Base-by-base conservation (phyloP, 2,329 filamentous ascomycete genomes). In the Dryadomyces quercivorus region DNA sequence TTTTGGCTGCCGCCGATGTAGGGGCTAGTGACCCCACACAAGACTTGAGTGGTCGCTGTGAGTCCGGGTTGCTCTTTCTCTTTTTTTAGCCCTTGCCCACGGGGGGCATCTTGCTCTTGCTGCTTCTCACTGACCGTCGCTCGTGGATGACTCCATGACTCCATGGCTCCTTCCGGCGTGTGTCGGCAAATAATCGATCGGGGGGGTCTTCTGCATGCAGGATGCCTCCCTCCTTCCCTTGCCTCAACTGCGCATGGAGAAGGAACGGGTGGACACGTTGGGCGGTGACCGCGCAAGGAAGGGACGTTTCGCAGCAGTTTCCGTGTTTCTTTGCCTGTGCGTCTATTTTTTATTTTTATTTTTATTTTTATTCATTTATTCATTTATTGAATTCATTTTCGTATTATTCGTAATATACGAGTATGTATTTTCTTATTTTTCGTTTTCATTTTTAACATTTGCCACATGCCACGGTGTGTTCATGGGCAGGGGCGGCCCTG, bases 1-100 rank as follows among this genome's bases (percentile, higher is more conserved):
- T 51, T 51, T 51, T 26, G 50, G 50, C 50, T 51, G 50, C 50
- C 50, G 50, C 50, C 50, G 50, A 42, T n/a, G 21, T 42, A 42
- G 38, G 38, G 38, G 38, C 38, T 13, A 42, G 38, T 31, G 26
- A 31, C 26, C 26, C 26, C 26, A 31, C 26, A 31, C 26, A 31
- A 31, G 26, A 31, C 26, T 31, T 31, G 26, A 31, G 26, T 31
- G 26, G 26, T 42, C 12, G 38, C 38, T 42, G 10, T n/a, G 38
- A 42, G 12, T 13, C 16, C 38, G 16, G 38, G 12, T 42, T 42
- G 12, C 16, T 42, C 16, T 42, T 42, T 42, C 38, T 42, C 16
- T n/a, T 42, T 42, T 42, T 42, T 42, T 42, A 31, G 26, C 26
- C 26, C 26, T 31, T 31, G 26, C 26, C 4, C 26, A 8, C 26